Conservation (phyloP, 148 eudicot genomes). For the Persicaria maculosa region DNA sequence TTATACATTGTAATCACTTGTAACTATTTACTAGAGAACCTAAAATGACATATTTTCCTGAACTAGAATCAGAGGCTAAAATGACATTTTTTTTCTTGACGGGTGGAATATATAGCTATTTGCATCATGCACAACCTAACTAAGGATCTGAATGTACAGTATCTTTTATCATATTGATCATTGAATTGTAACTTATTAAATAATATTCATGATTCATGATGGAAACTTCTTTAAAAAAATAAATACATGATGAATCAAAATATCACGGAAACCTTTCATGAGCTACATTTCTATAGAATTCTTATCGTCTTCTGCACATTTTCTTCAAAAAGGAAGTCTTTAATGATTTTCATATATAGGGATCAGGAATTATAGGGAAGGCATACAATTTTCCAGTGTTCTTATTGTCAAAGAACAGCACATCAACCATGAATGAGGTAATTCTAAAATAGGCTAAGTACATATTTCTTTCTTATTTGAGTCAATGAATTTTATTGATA, state of each 20-base stretch:
- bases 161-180: neutral
- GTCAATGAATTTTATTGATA: no score
- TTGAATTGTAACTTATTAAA: neutral
- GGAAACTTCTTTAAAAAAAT: neutral
- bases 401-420: no score
- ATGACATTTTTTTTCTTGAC: no score
- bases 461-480: no score
- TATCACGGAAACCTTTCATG: neutral
- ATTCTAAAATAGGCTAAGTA: no score
- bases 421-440: no score
- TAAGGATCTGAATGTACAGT: neutral
- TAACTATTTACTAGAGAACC: no score
- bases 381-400: no score
- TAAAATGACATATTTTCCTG: no score
- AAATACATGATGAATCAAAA: neutral
- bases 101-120: neutral
- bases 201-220: no score
- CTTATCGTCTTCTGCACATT: neutral
- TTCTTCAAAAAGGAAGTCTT: neutral
- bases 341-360: conserved; percentile 42
- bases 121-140: neutral
- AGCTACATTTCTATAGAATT: neutral
- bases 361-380: conserved; percentile 85
- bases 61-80: no score
- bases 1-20: no score